These are phyloP conservation scores for Apiotrichum porosum DNA, from an alignment of 1,284 basidiomycete species.

Conservation along the genomic window DNA sequence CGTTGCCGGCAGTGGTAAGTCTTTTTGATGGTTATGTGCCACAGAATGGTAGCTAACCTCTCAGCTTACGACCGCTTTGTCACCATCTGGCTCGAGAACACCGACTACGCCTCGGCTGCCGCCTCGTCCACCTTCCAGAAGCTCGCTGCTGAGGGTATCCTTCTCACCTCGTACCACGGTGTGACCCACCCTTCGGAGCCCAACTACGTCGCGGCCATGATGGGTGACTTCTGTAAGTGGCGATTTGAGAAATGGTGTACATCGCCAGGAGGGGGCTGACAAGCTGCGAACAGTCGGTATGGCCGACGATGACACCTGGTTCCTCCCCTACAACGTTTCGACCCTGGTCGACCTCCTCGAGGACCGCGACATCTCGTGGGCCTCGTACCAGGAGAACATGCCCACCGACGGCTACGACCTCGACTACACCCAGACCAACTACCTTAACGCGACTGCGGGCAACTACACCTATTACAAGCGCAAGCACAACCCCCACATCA, in stretches of 20 bases:
- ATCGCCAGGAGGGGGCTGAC: background rate
- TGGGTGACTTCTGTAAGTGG: slow-evolving; percentile 6
- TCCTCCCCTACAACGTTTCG: slow-evolving; percentile 50
- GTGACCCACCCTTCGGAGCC: slow-evolving; percentile 53
- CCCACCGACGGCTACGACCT: slow-evolving; percentile 54
- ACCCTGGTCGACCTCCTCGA: slow-evolving; percentile 64
- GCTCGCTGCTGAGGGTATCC: slow-evolving; percentile 56
- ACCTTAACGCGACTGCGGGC: slow-evolving; percentile 48
- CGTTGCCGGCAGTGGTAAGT: slow-evolving; percentile 46
- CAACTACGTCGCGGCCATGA: slow-evolving; percentile 17
- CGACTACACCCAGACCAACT: slow-evolving; percentile 53
- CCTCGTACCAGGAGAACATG: slow-evolving; percentile 56
- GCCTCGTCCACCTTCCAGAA: slow-evolving; percentile 51
- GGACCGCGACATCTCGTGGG: slow-evolving; percentile 54
- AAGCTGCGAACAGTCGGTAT: too few relatives aligned
- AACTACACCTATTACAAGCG: slow-evolving; percentile 51
- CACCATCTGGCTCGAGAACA: slow-evolving; percentile 51
- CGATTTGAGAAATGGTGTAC: background rate
- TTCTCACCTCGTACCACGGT: slow-evolving; percentile 56
- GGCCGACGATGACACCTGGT: slow-evolving; percentile 49
- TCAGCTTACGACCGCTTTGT: slow-evolving; percentile 56
- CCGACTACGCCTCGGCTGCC: slow-evolving; percentile 50
- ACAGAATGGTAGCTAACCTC: too few relatives aligned
- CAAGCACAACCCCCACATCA: slow-evolving; percentile 60
- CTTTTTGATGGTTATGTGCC: too few relatives aligned